Base-by-base conservation (phyloP, 2,329 filamentous ascomycete species). In the Nakataea oryzae region DNA sequence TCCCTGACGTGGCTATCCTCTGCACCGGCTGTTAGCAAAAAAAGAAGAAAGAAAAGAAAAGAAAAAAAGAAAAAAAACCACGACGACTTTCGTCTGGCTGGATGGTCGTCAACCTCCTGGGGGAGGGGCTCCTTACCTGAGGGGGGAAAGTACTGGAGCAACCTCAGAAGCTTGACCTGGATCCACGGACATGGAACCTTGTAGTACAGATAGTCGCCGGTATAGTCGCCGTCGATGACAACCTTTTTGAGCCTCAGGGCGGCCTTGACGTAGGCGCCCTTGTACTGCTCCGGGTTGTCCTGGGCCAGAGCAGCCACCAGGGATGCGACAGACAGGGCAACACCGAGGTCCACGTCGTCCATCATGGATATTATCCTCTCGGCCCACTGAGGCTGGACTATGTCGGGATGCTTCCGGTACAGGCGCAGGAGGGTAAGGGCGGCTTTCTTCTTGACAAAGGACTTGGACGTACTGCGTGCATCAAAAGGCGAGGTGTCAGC, bases 101-200 rank as follows among this genome's bases (percentile, higher is more conserved):
- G n/a, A n/a, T n/a, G n/a, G n/a, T n/a, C n/a, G n/a, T n/a, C n/a
- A n/a, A n/a, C n/a, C n/a, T n/a, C n/a, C n/a, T n/a, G n/a, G n/a
- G n/a, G n/a, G n/a, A n/a, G n/a, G n/a, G n/a, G n/a, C n/a, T n/a
- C n/a, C 81, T 66, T 80, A 93, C 90, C 88, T 72, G 95, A 96
- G 57, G 95, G 93, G 29, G 93, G 90, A 74, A 96, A 99, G 74
- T 97, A 99, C 75, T 99, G 95, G 66, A 99, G 81, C 64, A 99
- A 77, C 65, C 93, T 86, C 67, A 99, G 76, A 24, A 99, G 82
- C 77, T 99, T 99, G 70, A 97, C 90, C 75, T 97, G 93, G 63
- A 99, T 87, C 95, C 95, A 99, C 3, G 95, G 95, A 72, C 95
- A 99, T 1, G 95, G 95, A n/a, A 99, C 95, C 71, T 97, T 97